These are phyloP conservation scores for Russula ochroleuca DNA, from an alignment of 768 basidiomycete genomes.

Conservation along the genomic window DNA sequence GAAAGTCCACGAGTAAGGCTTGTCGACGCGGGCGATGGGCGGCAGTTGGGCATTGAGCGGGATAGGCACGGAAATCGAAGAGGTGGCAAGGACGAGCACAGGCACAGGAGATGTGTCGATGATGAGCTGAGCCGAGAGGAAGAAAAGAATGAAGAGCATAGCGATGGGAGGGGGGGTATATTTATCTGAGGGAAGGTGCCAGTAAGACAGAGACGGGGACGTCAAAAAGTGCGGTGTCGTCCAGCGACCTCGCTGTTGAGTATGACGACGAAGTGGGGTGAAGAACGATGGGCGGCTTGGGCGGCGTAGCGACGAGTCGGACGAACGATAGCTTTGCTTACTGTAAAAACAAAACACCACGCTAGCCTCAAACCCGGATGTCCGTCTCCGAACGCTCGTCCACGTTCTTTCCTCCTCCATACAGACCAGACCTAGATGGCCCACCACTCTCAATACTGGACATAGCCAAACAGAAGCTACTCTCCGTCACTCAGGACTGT, in stretches of 20 bases:
- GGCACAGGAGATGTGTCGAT: constrained; percentile 22
- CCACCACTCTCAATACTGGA: constrained; percentile 9
- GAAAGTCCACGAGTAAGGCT: constrained; percentile 67
- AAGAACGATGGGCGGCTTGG: constrained; percentile 17
- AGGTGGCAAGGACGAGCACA: constrained; percentile 31
- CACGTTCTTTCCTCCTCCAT: constrained; percentile 17
- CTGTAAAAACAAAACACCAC: constrained; percentile 6
- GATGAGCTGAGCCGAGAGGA: constrained; percentile 48
- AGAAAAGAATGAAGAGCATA: constrained; percentile 64
- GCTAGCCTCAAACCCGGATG: too few species aligned
- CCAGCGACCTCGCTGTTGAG: constrained; percentile 31
- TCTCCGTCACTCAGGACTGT: neutral
- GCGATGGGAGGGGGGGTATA: constrained; percentile 38
- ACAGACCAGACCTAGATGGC: constrained; percentile 10
- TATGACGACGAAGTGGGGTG: constrained; percentile 19
- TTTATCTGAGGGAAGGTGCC: constrained; percentile 11
- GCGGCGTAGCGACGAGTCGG: constrained; percentile 10
- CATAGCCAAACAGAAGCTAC: neutral
- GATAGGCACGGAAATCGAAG: constrained; percentile 44
- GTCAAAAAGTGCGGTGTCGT: constrained; percentile 30
- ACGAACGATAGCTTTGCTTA: constrained; percentile 1
- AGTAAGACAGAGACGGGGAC: constrained; percentile 4
- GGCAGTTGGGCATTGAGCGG: constrained; percentile 74
- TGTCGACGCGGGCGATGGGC: constrained; percentile 62
- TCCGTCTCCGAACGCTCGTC: neutral